Conservation (phyloP, 2,329 filamentous ascomycete genomes). For the Monilinia fructicola region DNA sequence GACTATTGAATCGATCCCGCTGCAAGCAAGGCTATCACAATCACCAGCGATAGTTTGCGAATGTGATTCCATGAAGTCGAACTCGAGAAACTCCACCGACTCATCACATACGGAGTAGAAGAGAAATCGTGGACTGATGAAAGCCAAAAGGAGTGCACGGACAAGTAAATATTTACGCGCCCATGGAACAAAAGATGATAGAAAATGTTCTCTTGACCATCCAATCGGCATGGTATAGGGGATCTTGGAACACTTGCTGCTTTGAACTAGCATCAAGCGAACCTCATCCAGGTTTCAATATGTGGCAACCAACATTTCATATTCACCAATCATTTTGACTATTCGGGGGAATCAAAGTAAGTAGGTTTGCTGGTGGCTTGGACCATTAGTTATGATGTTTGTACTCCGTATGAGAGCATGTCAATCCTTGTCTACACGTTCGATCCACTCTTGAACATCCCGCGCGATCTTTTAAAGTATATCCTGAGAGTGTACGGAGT, state of each 20-base stretch:
- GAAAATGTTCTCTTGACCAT: constrained; percentile 24
- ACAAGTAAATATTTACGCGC: constrained; percentile 19
- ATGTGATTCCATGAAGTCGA: neutral
- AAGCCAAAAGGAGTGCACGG: constrained; percentile 14
- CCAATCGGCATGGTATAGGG: constrained; percentile 30
- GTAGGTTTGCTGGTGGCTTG: constrained; percentile 8
- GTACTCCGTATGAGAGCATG: neutral
- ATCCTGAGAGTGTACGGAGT: neutral
- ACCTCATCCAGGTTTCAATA: constrained; percentile 5
- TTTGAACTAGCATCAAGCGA: constrained; percentile 27
- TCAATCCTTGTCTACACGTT: neutral
- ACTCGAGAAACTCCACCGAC: neutral
- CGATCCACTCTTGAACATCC: neutral
- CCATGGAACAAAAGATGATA: constrained; percentile 12
- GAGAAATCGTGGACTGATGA: neutral
- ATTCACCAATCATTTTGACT: constrained; percentile 1
- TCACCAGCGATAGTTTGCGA: neutral
- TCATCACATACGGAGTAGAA: neutral
- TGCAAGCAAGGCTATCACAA: constrained; percentile 9
- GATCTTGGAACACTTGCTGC: constrained; percentile 39
- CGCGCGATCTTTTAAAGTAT: neutral
- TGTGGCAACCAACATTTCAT: neutral
- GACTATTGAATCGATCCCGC: constrained; percentile 21
- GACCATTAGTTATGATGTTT: neutral
- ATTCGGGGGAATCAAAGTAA: neutral